These are phyloP conservation scores for Pyrenochaeta sp. DNA, from an alignment of 2,329 filamentous ascomycete species.

Conservation along the genomic window DNA sequence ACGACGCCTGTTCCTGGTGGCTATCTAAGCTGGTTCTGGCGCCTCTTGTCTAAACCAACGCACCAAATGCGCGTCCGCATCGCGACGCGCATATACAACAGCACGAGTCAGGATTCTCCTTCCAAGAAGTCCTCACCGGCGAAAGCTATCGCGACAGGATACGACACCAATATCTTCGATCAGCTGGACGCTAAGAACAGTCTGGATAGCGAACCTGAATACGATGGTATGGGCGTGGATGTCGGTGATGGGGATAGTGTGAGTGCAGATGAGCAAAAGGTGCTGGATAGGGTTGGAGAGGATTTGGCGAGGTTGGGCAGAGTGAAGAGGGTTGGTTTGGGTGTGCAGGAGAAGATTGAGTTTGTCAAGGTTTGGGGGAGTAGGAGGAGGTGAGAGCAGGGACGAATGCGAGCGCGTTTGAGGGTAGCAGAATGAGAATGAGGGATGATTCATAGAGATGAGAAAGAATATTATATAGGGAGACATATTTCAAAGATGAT, in stretches of 20 bases:
- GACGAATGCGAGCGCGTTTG: too few relatives aligned
- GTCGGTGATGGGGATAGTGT: conserved; percentile 21
- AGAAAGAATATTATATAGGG: not conserved
- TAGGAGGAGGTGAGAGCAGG: conserved; percentile 33
- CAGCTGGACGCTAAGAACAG: conserved; percentile 34
- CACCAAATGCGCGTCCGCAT: conserved; percentile 92
- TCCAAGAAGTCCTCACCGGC: conserved; percentile 10
- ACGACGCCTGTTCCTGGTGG: conserved; percentile 86
- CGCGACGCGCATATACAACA: conserved; percentile 71
- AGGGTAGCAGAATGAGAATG: not conserved
- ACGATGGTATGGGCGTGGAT: conserved; percentile 28
- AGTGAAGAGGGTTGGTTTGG: conserved; percentile 87
- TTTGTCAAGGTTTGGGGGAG: conserved; percentile 78
- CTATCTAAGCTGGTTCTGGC: conserved; percentile 82
- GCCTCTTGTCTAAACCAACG: conserved; percentile 81
- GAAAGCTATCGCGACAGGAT: conserved; percentile 31
- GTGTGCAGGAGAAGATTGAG: conserved; percentile 79
- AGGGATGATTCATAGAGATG: not conserved
- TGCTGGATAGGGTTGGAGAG: conserved; percentile 83
- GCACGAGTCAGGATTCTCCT: conserved; percentile 30
- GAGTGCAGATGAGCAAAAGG: conserved; percentile 65
- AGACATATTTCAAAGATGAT: not conserved
- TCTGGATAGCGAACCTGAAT: conserved; percentile 14
- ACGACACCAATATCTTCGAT: conserved; percentile 47
- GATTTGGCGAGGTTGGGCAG: conserved; percentile 85